Evolutionary conservation across 176 grass and related monocot genomes (phyloP), one percentile per base, ranked within the genome.

Genomic region (Musa beccarii): DNA sequence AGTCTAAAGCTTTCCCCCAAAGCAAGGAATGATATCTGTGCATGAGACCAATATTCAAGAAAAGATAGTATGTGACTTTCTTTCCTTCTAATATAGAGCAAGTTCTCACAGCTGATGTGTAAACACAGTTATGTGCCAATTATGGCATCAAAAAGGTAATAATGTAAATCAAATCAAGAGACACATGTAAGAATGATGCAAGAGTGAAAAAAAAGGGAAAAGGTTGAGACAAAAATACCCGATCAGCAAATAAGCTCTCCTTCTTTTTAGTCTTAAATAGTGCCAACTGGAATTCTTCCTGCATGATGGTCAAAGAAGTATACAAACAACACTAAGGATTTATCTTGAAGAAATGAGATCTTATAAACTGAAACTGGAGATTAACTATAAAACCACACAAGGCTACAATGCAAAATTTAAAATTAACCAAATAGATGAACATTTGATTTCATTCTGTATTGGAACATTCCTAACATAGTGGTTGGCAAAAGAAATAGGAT

Each of bases 221-320:
- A 14, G 3, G 56, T 71, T 78, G 34, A 5, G 52, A 67, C 16
- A 67, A 54, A 74, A 51, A 86, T 87, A 98, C 95, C 21, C 94
- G 86, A 79, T 98, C 94, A 67, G 94, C 88, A 79, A 98, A 98
- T 72, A 98, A 84, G 43, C 90, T 98, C 72, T 91, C 94, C 80
- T 93, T 92, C 76, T 88, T 98, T 69, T 83, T 93, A 53, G 95
- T 98, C 88, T 98, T 98, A 74, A 98, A 98, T 50, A 98, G 63
- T 19, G 90, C 95, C 54, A 98, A 81, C 80, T 98, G 95, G 75
- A 98, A 94, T 81, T 98, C 95, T 80, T 98, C 95, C 95, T 98
- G 89, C 77, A 81, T 11, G 59, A 86, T 55, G 66, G 49, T 3
- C 78, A 54, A n/a, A 28, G 68, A 76, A 71, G 52, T 14, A 52